Evolutionary conservation across 768 basidiomycete species (phyloP), one percentile per base, ranked within the genome.

Genomic region (Podaxis rugospora): DNA sequence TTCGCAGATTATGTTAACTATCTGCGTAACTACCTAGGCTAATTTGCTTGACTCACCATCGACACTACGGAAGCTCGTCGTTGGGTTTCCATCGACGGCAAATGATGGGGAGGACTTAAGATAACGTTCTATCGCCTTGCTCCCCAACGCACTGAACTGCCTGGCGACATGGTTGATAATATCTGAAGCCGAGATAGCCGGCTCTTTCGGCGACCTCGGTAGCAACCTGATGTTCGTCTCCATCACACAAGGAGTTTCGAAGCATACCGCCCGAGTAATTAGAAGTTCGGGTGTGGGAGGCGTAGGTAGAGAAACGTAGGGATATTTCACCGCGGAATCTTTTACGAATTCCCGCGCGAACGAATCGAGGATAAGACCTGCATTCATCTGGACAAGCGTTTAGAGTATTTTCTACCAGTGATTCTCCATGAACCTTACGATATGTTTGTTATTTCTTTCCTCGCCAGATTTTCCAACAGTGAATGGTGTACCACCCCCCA

Each of bases 401-500:
- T 46, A 25, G 50, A 62, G 9, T 16, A 18, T 7, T 27, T 25
- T 25, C 21, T 10, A 28, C 36, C 13, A 32, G 27, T 28, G 25
- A 18, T 10, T 9, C 47, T 49, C 14, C 18, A 2, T 27, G 40
- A 28, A 40, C 75, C 86, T 63, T 60, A 87, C 87, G 58, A 87
- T 86, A 65, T 88, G 83, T 47, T 67, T 69, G 53, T 74, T 76
- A 64, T 89, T 89, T 58, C 86, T 74, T 62, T 82, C 77, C 40
- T 81, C 75, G 13, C 88, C 86, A 65, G 84, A 81, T 0, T 68
- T 64, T 7, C 87, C 85, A 0, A 83, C 77, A 9, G 87, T 88
- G 66, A 89, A 90, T 5, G 85, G 78, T 55, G 83, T 72, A 0
- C 84, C 85, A 3, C 84, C 85, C 37, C 77, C 82, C 3, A 89